Evolutionary conservation across 2,329 filamentous ascomycete species (phyloP), one percentile per base, ranked within the genome.

Genomic region (Colletotrichum lini): DNA sequence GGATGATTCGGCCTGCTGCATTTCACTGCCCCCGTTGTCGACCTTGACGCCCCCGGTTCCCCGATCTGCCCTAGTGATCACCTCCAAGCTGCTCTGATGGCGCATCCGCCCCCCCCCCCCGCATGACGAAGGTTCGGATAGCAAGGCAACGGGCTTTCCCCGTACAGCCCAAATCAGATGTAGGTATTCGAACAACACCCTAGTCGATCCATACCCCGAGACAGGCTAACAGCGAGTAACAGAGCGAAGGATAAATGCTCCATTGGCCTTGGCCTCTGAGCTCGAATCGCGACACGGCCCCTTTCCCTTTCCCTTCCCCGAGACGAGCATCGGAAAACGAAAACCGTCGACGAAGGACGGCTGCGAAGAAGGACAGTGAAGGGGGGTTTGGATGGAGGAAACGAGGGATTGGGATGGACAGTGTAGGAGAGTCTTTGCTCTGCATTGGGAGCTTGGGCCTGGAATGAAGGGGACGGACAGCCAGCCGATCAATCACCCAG

Each of bases 1-100:
- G 56, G 35, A 50, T 67, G 15, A 18, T 18, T 38, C 63, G 49
- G 49, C 67, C 56, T 23, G 5, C 47, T 66, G 67, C 61, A 38
- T 35, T 30, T 49, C 45, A 35, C 30, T 26, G 6, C 21, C 38
- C 38, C 7, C 3, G 35, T 53, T 18, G 60, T n/a, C 60, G 23
- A n/a, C 47, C 9, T n/a, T 6, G 35, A 44, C n/a, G 40, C 54
- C 10, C n/a, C 60, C 35, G 45, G 8, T 44, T 16, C 59, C 35
- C 16, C 47, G 60, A 44, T 35, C 23, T 23, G 45, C 45, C 30
- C n/a, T 4, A 30, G 49, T 44, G 49, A 45, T 53, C 49, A 35
- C 30, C 59, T 13, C 21, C 23, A 40, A 9, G 13, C 60, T 45
- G 49, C 35, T 38, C 60, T 35, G 35, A 30, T 26, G 60, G 60